Percentiles rank a stretch among this genome's conserved stretches.
Evolutionary conservation across 2,329 filamentous ascomycete species (phyloP).

Genomic region (Hypomyces rosellus): DNA sequence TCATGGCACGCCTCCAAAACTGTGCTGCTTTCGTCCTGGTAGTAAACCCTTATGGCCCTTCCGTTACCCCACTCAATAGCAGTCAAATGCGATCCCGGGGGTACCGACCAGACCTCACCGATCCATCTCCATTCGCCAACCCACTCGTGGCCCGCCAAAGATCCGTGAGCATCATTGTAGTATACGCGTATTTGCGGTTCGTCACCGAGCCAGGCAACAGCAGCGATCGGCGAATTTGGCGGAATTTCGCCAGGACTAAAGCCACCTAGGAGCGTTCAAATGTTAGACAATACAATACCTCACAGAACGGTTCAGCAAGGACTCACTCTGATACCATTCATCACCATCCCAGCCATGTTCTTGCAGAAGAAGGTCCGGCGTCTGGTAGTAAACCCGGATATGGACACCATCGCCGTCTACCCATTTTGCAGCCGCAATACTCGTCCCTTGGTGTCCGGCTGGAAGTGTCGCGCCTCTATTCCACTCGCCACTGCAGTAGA

Average conservation of each 20-base stretch:
- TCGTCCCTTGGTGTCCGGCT: not conserved
- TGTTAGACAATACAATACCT: not conserved
- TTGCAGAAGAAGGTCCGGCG: not conserved
- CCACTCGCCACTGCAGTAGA: not conserved
- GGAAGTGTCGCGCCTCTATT: slow-evolving; percentile 2
- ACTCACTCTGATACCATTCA: slow-evolving; percentile 1
- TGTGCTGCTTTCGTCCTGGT: not conserved
- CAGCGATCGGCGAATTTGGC: slow-evolving; percentile 1
- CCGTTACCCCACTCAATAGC: not conserved
- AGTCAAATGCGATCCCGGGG: not conserved
- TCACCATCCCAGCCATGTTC: not conserved
- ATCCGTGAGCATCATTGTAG: not conserved
- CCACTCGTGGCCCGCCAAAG: slow-evolving; percentile 1
- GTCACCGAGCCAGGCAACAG: not conserved
- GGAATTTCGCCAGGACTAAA: slow-evolving; percentile 1
- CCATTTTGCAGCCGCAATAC: slow-evolving; percentile 1
- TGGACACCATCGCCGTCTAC: not conserved
- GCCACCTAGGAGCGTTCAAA: not conserved
- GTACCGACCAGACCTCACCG: not conserved
- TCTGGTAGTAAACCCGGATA: slow-evolving; percentile 3
- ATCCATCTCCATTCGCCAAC: not conserved
- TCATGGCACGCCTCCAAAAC: not conserved
- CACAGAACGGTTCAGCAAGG: not conserved
- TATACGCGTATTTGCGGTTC: not conserved
- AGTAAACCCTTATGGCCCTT: not conserved